Evolutionary conservation across 441 rosid genomes (phyloP), one percentile per base, ranked within the genome.

Genomic region (Metrosideros polymorpha): DNA sequence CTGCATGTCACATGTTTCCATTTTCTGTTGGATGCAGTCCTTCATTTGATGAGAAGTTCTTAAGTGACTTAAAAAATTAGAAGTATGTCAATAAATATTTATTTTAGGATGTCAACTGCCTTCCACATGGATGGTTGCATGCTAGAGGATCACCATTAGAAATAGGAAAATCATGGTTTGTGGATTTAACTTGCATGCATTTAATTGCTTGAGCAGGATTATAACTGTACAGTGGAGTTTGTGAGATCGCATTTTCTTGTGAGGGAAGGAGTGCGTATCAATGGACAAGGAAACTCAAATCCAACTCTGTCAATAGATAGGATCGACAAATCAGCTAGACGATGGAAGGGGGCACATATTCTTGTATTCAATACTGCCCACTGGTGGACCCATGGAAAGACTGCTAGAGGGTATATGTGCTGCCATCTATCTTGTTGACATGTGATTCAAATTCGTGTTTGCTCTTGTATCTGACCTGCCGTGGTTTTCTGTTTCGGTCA

Each of bases 381-480:
- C 87, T 96, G 98, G 99, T 97, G 99, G 99, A 92, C 93, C 89
- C 99, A 96, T 92, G 99, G 99, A 85, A 97, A 96, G 91, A 97
- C 99, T 85, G 93, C 98, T 54, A 93, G 98, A 57, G 99, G 98
- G 99, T 95, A 90, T 59, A 91, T 86, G 71, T 84, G n/a, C 49
- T 22, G 27, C 86, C 55, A 84, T 82, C 24, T 71, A 39, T 71
- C 47, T 39, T 39, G 49, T 22, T 39, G n/a, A 71, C 22, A 71
- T 39, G 24, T 45, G 43, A 6, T 71, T 84, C 42, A 10, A 8
- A 12, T 71, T 32, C 47, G 59, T 51, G 19, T 47, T 83, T 85
- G 53, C 13, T 57, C 83, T 76, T 50, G 86, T 66, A 54, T 76
- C 15, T 86, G 79, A 35, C 49, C 79, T 39, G 79, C 47, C 1